phyloP scores from a whole-genome alignment of 768 basidiomycete genomes.

The Leccinum variicolor region DNA sequence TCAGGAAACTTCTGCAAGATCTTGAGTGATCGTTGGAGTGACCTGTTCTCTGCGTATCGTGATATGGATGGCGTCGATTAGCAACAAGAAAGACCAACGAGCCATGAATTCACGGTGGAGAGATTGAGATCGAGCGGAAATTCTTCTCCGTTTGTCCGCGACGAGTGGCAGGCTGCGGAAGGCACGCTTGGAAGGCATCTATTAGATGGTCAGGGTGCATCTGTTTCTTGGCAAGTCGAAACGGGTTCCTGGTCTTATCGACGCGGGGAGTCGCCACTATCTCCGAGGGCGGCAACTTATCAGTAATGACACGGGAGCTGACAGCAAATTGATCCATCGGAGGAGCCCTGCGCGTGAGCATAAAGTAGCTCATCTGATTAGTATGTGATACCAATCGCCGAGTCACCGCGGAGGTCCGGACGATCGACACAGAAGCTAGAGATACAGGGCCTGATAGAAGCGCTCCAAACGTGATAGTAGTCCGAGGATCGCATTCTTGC shows the following conservation, averaged over 20 bases:
- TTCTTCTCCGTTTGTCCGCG: not conserved
- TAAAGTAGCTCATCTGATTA: not conserved
- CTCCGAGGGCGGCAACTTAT: not conserved
- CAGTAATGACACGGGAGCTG: not conserved
- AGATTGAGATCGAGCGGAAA: not conserved
- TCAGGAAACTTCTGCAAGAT: conserved; percentile 96
- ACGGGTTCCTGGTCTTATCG: not conserved
- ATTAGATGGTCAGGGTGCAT: not conserved
- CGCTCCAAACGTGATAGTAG: not conserved
- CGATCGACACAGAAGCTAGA: not conserved
- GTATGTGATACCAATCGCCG: not conserved
- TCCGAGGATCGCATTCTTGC: not conserved
- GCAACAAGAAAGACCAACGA: not conserved
- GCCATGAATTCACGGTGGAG: not conserved
- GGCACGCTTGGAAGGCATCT: not conserved
- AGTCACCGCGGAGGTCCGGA: not conserved
- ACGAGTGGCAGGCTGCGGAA: not conserved
- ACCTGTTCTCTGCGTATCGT: conserved; percentile 96
- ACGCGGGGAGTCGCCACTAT: not conserved
- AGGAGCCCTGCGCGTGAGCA: not conserved
- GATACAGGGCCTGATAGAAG: not conserved
- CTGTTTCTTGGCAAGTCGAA: not conserved
- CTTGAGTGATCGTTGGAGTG: conserved; percentile 86
- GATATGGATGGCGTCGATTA: not conserved
- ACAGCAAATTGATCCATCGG: not conserved